Base-by-base conservation (phyloP, 352 stramenopile species). In the Globisporangium viniferum region DNA sequence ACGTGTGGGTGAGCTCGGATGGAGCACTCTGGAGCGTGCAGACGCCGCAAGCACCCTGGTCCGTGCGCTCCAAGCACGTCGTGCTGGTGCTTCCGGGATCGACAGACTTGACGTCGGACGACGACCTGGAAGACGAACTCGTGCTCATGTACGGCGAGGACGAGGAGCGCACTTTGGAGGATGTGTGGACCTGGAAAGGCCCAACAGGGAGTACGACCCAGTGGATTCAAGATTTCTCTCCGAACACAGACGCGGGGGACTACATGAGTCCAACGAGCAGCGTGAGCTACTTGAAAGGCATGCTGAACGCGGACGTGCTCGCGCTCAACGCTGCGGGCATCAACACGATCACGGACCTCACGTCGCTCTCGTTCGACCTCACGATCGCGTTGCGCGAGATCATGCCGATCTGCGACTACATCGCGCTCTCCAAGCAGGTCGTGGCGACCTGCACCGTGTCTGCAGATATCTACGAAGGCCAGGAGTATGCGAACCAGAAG, bases 321-420 rank as follows among this genome's bases (percentile, higher is more conserved):
- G 69, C 73, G 7, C 78, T 98, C 46, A 66, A 79, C 46, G 59
- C 55, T 35, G 78, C 74, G 8, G 87, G 90, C 18, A 76, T 98
- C 33, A 72, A 80, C 10, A 92, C 81, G 35, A 90, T 98, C 64
- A 58, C 67, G 44, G 89, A 98, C 27, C 81, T 98, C 14, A 88
- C 82, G 14, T 62, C 69, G 14, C 51, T 93, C 4, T 62, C 76
- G 1, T 81, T 79, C n/a, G 82, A 88, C 57, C 69, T 76, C 46
- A 86, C 78, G 0, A 68, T 93, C 54, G 39, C 67, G 18, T 66
- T 93, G n/a, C 81, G 84, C 1, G 44, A 77, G 10, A 57, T 75
- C 5, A 87, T 91, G 73, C 81, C 84, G 14, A 76, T 92, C 31
- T 93, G 85, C 36, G 85, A 93, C 66, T 93, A 91, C 72, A 82